Base-by-base conservation (phyloP, 495 filamentous ascomycete species). In the Aspergillus affinis region DNA sequence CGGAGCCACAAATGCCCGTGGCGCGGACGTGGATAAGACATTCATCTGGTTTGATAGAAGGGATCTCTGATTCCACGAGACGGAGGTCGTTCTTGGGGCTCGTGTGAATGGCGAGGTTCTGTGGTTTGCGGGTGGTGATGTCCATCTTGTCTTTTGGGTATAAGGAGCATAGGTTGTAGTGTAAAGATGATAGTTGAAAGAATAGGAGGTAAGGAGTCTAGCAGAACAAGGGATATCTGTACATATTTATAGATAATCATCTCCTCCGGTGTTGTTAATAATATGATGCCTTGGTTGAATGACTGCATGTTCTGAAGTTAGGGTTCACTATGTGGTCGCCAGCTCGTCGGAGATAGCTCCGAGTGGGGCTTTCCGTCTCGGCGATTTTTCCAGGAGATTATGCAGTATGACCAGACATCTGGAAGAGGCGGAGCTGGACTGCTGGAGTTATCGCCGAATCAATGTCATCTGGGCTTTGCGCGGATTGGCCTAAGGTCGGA, bases 1-100 rank as follows among this genome's bases (percentile, higher is more conserved):
- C 88, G 0, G 86, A 88, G 50, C 65, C 77, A 63, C 77, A 78
- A 67, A 66, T 71, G 2, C 75, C 78, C 8, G 76, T 75, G 4
- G 72, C 75, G 48, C 76, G 76, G 41, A 80, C 63, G 44, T 80
- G 76, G 36, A 79, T 48, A n/a, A 75, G 61, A 12, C 79, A 79
- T 63, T 80, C 72, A n/a, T 67, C 32, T 10, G 61, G 27, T 0
- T 41, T 12, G 46, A 64, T 21, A 10, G 58, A 41, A 26, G 61
- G 61, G 54, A 67, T 62, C 7, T 50, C 57, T 9, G 59, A 64
- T 48, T 67, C 50, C 17, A 62, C 65, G 26, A 67, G 55, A 2
- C 61, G 61, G 20, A 67, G 56, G 36, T 67, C 61, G 20, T 67
- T 45, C 6, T 54, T 13, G 27, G 65, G 61, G 49, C 54, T 65